Evolutionary conservation across 2,329 filamentous ascomycete genomes (phyloP).

Genomic region (Hysterium pulicare): DNA sequence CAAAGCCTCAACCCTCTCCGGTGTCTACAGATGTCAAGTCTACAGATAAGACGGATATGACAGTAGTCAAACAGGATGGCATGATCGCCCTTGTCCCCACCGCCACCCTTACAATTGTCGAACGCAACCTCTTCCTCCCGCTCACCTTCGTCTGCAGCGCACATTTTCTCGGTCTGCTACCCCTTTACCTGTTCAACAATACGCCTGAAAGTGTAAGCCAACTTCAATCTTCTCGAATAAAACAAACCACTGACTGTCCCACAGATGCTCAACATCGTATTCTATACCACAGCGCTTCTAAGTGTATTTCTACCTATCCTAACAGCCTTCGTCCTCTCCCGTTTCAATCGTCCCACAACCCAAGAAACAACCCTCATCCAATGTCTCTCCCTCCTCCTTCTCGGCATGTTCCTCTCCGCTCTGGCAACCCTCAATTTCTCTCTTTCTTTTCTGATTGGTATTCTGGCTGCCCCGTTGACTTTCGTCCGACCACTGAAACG

Average conservation of each 20-base stretch:
- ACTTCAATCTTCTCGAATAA: slow-evolving; percentile 50
- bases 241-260: slow-evolving; percentile 30
- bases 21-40: slow-evolving; percentile 2
- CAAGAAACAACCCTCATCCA: slow-evolving; percentile 79
- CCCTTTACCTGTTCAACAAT: slow-evolving; percentile 83
- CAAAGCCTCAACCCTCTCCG: slow-evolving; percentile 16
- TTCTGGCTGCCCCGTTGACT: slow-evolving; percentile 74
- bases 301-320: slow-evolving; percentile 31
- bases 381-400: slow-evolving; percentile 85
- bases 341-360: slow-evolving; percentile 50
- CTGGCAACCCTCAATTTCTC: slow-evolving; percentile 96
- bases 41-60: slow-evolving; percentile 41
- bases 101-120: slow-evolving; percentile 41
- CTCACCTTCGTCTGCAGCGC: slow-evolving; percentile 67
- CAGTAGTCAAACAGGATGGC: slow-evolving; percentile 34
- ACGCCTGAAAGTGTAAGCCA: slow-evolving; percentile 60
- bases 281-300: slow-evolving; percentile 31
- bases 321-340: slow-evolving; percentile 24
- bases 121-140: slow-evolving; percentile 69
- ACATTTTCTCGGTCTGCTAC: slow-evolving; percentile 75
- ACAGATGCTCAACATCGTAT: slow-evolving; percentile 19
- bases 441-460: slow-evolving; percentile 77
- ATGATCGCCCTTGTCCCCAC: slow-evolving; percentile 39
- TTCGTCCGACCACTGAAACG: slow-evolving; percentile 54
- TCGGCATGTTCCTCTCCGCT: slow-evolving; percentile 87